These are phyloP conservation scores for Penicillium desertorum DNA, from an alignment of 495 filamentous ascomycete species.

Conservation along the genomic window DNA sequence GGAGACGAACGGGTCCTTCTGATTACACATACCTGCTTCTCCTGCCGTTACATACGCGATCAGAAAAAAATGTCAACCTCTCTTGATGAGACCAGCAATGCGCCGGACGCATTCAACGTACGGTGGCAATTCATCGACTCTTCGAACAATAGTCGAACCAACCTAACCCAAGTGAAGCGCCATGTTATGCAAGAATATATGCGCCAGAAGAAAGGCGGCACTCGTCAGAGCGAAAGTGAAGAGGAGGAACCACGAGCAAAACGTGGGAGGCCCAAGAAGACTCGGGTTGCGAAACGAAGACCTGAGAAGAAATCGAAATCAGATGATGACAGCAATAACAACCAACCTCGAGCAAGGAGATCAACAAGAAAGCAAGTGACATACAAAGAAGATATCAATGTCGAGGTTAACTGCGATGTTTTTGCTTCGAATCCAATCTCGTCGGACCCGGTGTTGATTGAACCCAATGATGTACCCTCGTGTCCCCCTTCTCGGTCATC, in stretches of 20 bases:
- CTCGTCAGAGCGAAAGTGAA: conserved; percentile 26
- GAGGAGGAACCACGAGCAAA: conserved; percentile 19
- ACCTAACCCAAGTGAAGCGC: conserved; percentile 45
- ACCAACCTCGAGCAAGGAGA: not conserved
- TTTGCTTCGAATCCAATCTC: not conserved
- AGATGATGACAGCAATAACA: conserved; percentile 2
- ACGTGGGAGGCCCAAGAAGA: conserved; percentile 26
- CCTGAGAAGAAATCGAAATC: conserved; percentile 6
- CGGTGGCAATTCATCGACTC: conserved; percentile 48
- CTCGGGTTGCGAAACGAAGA: conserved; percentile 12
- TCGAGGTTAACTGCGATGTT: conserved; percentile 1
- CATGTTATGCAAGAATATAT: conserved; percentile 52
- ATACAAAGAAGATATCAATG: conserved; percentile 7
- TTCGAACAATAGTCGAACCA: conserved; percentile 40
- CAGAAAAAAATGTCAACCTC: conserved; percentile 22
- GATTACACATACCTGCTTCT: not conserved
- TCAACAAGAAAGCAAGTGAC: not conserved
- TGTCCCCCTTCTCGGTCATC: conserved; percentile 10
- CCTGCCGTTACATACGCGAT: not conserved
- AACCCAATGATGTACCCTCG: not conserved
- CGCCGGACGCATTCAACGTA: conserved; percentile 15
- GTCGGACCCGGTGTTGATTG: not conserved
- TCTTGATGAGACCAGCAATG: conserved; percentile 1
- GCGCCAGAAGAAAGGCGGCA: conserved; percentile 38
- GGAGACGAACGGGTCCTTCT: not conserved